Base-by-base conservation (phyloP, 2,329 filamentous ascomycete genomes). In the Ploettnerulaceae sp. region DNA sequence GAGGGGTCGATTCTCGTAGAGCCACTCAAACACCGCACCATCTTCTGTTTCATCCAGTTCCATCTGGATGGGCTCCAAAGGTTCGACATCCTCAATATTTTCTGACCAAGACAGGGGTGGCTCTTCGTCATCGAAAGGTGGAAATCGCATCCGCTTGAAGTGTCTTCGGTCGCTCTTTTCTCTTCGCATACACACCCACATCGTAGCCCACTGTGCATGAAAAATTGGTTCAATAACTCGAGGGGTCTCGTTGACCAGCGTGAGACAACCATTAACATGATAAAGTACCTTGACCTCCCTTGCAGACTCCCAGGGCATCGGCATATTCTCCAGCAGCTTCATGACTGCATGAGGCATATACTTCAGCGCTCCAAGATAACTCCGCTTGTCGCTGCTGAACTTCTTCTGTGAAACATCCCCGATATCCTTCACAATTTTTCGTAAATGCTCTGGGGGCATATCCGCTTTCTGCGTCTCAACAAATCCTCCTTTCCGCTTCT, bases 381-480 rank as follows among this genome's bases (percentile, higher is more conserved):
- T 96, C 58, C 93, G 81, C 76, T 98, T 98, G 72, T 98, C 93
- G 64, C 86, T 95, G 57, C 89, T 96, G 73, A 96, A 98, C 68
- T 96, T 97, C 74, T 96, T 97, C 69, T 98, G 94, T 44, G 91
- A 97, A 40, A 98, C 91, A 74, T 98, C 93, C 59, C 94, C 94
- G 64, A 98, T 98, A 68, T 98, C 93, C 67, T 86, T 89, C 49
- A 98, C 91, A 55, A 97, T 96, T 73, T 98, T 98, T 58, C 94
- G 88, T 66, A 98, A 66, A 78, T 98, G 93, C 73, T 97, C 93
- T 0, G 93, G 91, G 0, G 93, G 94, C 88, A 98, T 95, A 62
- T 98, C 93, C 7, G 89, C 89, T 75, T 98, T 98, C 64, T 97
- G 91, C 5, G 90, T 95, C 70, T 98, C 91, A 1, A 98, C 89